Base-by-base conservation (phyloP, 2,329 filamentous ascomycete species). In the Knufia petricola region DNA sequence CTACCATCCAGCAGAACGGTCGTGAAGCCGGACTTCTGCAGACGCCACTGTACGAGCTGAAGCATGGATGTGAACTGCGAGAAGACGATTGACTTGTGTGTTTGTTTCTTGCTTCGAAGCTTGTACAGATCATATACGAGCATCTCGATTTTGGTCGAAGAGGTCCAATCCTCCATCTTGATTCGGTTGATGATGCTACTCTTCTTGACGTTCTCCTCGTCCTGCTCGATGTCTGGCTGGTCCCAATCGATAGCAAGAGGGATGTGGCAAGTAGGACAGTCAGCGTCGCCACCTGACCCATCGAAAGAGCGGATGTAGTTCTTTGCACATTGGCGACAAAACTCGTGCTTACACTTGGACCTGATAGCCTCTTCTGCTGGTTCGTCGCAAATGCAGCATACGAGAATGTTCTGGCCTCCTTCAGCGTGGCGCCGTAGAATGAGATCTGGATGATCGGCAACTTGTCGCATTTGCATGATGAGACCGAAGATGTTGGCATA, bases 381-480 rank as follows among this genome's bases (percentile, higher is more conserved):
- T 65, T 96, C 92, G 62, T 98, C 92, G 64, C 92, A 98, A 59
- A 98, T 92, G 65, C 86, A 86, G 68, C 90, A 96, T 36, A 95
- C 82, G 30, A 95, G 72, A 10, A 95, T 75, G 55, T 96, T 95
- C 65, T 95, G 87, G 1, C 89, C 89, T 46, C 85, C 86, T 57
- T 88, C 81, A 2, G 77, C 78, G 53, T 90, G 79, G 69, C 92
- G 95, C 70, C 90, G 94, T 53, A 96, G 69, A 42, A 98, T 85
- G 30, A 98, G 69, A 67, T 98, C 92, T 0, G 92, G 92, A 63
- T 98, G 92, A 57, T 98, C 92, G 6, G 92, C 88, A 21, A 95
- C 87, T 69, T 98, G 92, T 48, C 92, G 84, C 90, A 98, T 96
- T 66, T 95, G 89, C 87, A 96, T 96, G 62, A 98, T 95, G 48